Conservation (phyloP, 306 rosid species). For the Acacia confusa region DNA sequence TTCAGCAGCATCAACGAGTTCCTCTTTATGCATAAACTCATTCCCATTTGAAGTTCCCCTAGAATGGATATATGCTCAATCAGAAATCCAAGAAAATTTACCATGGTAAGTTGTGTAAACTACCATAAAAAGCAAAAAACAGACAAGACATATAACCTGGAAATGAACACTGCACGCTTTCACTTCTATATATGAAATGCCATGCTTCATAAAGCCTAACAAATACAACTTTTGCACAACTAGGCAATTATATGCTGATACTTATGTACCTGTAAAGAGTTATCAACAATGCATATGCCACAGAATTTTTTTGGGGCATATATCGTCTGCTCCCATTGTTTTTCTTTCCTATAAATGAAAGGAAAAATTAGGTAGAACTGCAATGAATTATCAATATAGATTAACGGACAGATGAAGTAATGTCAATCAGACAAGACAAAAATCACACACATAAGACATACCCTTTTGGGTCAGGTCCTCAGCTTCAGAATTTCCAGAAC, state of each 20-base stretch:
- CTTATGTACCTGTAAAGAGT: conserved; percentile 64
- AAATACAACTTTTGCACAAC: not conserved
- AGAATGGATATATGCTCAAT: conserved; percentile 26
- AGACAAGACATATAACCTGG: not conserved
- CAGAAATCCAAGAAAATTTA: conserved; percentile 12
- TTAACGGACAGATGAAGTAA: not conserved
- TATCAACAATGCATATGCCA: conserved; percentile 80
- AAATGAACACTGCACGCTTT: not conserved
- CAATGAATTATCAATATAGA: not conserved
- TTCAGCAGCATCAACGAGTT: conserved; percentile 92
- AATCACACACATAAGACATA: conserved; percentile 29
- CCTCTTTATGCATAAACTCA: conserved; percentile 89
- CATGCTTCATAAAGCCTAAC: not conserved
- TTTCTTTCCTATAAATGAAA: conserved; percentile 55
- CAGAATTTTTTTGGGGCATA: conserved; percentile 82
- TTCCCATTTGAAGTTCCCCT: conserved; percentile 78
- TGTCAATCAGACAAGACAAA: conserved; percentile 2
- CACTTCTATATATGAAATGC: not conserved
- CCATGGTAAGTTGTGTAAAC: not conserved
- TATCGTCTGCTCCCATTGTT: conserved; percentile 57
- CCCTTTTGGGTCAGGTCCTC: conserved; percentile 57
- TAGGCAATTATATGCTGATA: not conserved
- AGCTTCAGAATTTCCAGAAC: conserved; percentile 54
- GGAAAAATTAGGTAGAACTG: conserved; percentile 9
- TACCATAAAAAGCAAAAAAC: not conserved